phyloP scores from a whole-genome alignment of 441 rosid species.

The Erodium texanum region DNA sequence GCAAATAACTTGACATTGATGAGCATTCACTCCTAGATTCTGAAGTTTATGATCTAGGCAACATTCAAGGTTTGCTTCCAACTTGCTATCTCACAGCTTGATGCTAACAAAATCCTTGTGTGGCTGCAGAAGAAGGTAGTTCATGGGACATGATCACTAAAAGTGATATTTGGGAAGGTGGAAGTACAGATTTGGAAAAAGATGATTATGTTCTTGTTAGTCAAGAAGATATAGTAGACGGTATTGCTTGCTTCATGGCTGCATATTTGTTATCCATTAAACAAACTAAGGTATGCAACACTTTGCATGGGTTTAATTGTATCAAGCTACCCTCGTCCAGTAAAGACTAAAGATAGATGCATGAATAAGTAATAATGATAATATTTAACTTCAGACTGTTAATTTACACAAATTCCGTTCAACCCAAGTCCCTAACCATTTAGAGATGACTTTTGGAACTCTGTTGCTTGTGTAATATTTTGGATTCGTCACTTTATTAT shows the following conservation, averaged over 20 bases:
- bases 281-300: slow-evolving; percentile 60
- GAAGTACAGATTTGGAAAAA: slow-evolving; percentile 34
- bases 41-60: slow-evolving; percentile 11
- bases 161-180: slow-evolving; percentile 69
- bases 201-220: slow-evolving; percentile 86
- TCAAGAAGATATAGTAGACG: slow-evolving; percentile 91
- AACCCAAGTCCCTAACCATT: neutral
- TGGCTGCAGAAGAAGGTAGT: slow-evolving; percentile 59
- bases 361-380: too few species aligned
- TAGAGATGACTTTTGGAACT: neutral
- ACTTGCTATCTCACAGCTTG: neutral
- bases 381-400: too few species aligned
- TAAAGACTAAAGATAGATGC: neutral
- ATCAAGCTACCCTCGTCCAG: neutral
- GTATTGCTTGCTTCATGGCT: slow-evolving; percentile 92
- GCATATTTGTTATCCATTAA: slow-evolving; percentile 75
- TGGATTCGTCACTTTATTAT: neutral
- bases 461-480: neutral
- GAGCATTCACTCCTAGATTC: neutral
- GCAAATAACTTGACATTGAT: neutral
- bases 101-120: slow-evolving; percentile 16
- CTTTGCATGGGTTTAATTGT: neutral
- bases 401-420: neutral
- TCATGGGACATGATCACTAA: slow-evolving; percentile 77
- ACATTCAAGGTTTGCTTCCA: neutral